Conservation (phyloP, 2,329 filamentous ascomycete species). For the Cadophora gregata region DNA sequence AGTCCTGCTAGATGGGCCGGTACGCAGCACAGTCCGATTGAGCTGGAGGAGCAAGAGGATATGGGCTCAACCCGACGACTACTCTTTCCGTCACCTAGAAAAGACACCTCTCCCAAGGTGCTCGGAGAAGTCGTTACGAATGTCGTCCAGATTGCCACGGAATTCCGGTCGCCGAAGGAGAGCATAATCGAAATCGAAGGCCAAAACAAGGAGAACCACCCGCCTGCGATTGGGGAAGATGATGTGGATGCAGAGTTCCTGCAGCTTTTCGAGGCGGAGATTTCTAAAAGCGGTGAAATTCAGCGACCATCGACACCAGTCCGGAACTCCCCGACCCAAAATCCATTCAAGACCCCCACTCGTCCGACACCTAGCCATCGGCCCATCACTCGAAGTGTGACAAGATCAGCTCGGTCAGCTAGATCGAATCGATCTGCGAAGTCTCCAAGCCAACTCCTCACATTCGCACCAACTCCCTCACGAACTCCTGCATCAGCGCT, state of each 20-base stretch:
- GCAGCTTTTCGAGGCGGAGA: conserved; percentile 43
- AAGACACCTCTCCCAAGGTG: conserved; percentile 65
- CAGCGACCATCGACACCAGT: conserved; percentile 42
- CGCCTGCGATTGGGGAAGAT: conserved; percentile 31
- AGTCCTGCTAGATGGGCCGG: conserved; percentile 52
- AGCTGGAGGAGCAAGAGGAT: conserved; percentile 56
- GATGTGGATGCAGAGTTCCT: conserved; percentile 42
- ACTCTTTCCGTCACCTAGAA: conserved; percentile 78
- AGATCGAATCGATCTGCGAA: conserved; percentile 39
- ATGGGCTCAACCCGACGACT: conserved; percentile 68
- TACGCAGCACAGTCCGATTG: conserved; percentile 62
- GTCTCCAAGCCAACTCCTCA: conserved; percentile 38
- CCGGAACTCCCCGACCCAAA: conserved; percentile 32
- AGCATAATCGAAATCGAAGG: conserved; percentile 31
- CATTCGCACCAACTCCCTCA: conserved; percentile 39
- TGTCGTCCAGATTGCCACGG: conserved; percentile 52
- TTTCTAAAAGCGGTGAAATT: conserved; percentile 26
- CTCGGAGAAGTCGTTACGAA: conserved; percentile 64
- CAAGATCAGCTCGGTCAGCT: conserved; percentile 12
- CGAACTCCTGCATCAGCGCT: conserved; percentile 35
- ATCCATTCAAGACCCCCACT: conserved; percentile 45
- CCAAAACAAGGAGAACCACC: conserved; percentile 43
- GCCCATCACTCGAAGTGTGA: conserved; percentile 43
- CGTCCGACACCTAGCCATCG: conserved; percentile 43
- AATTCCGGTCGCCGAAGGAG: conserved; percentile 43